Conservation (phyloP, 73 alveolate genomes). For the Paramecium tetraurelia region DNA sequence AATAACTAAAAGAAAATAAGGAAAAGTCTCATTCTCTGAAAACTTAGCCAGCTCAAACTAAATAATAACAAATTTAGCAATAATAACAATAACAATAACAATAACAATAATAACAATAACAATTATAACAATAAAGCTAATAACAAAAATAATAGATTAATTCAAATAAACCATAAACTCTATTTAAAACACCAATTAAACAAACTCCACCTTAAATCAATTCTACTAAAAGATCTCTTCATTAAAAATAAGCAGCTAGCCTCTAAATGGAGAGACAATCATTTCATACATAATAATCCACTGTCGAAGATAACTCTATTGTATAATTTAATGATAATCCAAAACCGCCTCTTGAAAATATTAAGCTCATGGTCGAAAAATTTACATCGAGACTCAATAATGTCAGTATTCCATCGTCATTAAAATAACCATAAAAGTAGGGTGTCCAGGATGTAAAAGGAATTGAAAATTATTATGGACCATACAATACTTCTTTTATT, state of each 20-base stretch:
- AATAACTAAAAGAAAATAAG: not conserved
- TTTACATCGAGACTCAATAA: not conserved
- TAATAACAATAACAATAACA: not conserved
- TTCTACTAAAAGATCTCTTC: not conserved
- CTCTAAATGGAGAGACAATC: not conserved
- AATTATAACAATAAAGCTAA: not conserved
- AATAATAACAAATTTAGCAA: not conserved
- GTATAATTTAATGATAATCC: not conserved
- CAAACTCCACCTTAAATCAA: not conserved
- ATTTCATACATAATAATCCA: not conserved
- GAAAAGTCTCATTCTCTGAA: constrained; percentile 9
- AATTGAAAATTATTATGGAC: not conserved
- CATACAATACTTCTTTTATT: not conserved
- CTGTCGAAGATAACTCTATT: not conserved
- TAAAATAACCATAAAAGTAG: not conserved
- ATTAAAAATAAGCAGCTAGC: not conserved
- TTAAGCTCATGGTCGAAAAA: not conserved
- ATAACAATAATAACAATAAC: not conserved
- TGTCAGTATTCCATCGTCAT: not conserved
- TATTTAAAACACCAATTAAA: not conserved
- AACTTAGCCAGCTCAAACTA: not conserved
- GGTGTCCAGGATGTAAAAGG: not conserved
- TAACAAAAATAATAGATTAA: not conserved
- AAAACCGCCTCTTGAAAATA: not conserved
- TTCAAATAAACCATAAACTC: not conserved